These are phyloP conservation scores for Botrytis medusae DNA, from an alignment of 2,329 filamentous ascomycete species.

Conservation along the genomic window DNA sequence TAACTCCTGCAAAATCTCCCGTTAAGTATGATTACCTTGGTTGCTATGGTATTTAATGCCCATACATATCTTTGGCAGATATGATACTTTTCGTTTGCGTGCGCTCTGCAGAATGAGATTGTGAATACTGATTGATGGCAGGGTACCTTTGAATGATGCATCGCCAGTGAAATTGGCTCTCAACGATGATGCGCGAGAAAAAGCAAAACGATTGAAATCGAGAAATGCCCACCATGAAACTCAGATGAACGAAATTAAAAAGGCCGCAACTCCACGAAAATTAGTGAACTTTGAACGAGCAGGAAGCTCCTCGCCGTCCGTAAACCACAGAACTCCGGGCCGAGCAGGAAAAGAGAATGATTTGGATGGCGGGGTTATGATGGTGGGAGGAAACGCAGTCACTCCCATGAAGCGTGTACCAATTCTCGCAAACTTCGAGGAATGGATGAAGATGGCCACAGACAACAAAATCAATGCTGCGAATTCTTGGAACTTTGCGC, in stretches of 20 bases:
- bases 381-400: slow-evolving; percentile 72
- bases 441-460: slow-evolving; percentile 99
- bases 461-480: slow-evolving; percentile 99
- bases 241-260: slow-evolving; percentile 89
- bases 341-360: slow-evolving; percentile 46
- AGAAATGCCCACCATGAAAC: slow-evolving; percentile 85
- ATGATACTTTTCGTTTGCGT: slow-evolving; percentile 1
- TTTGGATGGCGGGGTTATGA: slow-evolving; percentile 57
- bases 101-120: not conserved
- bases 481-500: slow-evolving; percentile 99
- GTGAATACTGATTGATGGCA: slow-evolving; percentile 42
- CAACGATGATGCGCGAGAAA: slow-evolving; percentile 93
- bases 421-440: slow-evolving; percentile 95
- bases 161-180: slow-evolving; percentile 67
- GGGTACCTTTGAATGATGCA: slow-evolving; percentile 96
- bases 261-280: slow-evolving; percentile 73
- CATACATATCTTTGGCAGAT: slow-evolving; percentile 14
- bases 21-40: slow-evolving; percentile 37
- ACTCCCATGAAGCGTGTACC: slow-evolving; percentile 97
- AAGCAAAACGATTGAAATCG: slow-evolving; percentile 81
- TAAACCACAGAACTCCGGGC: slow-evolving; percentile 57
- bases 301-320: slow-evolving; percentile 56
- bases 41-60: slow-evolving; percentile 15
- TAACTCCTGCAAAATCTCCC: slow-evolving; percentile 40
- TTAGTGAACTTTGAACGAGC: slow-evolving; percentile 57